Evolutionary conservation across 2,329 filamentous ascomycete species (phyloP).

Genomic region (Trichothecium sympodiale): DNA sequence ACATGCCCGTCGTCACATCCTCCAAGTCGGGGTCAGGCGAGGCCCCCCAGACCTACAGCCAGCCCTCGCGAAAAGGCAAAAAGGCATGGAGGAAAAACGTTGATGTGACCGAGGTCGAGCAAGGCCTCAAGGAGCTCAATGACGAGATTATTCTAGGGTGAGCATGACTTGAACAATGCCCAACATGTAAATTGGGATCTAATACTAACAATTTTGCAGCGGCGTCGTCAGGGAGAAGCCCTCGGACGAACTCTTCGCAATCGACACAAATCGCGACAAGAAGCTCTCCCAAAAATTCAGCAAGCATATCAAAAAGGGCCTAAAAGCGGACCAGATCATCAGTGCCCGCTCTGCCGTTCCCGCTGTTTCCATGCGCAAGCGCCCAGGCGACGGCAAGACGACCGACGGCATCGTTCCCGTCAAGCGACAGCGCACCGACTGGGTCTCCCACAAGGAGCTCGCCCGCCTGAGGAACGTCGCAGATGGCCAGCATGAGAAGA

Average conservation of each 20-base stretch:
- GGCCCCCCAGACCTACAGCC: constrained; percentile 71
- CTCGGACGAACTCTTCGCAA: constrained; percentile 72
- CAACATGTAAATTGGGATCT: background rate
- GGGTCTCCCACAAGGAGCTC: constrained; percentile 78
- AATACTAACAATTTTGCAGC: constrained; percentile 30
- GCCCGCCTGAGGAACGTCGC: constrained; percentile 68
- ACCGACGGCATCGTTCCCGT: constrained; percentile 61
- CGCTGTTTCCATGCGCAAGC: constrained; percentile 68
- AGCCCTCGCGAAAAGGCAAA: constrained; percentile 92
- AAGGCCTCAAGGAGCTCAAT: constrained; percentile 73
- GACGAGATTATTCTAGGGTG: constrained; percentile 89
- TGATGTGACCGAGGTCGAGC: constrained; percentile 75
- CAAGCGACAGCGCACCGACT: constrained; percentile 69
- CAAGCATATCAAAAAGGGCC: constrained; percentile 59
- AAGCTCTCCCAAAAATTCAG: constrained; percentile 53
- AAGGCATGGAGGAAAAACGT: constrained; percentile 99
- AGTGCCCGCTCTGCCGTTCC: constrained; percentile 72
- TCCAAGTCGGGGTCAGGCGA: constrained; percentile 33
- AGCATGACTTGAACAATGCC: no score
- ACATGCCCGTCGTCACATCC: constrained; percentile 43
- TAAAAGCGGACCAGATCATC: constrained; percentile 90
- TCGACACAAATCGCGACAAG: constrained; percentile 66
- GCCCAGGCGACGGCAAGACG: constrained; percentile 50
- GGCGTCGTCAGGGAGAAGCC: constrained; percentile 77
- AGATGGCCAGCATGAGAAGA: constrained; percentile 52